Evolutionary conservation across 495 filamentous ascomycete genomes (phyloP).

Genomic region (Tuber microsphaerosporum): DNA sequence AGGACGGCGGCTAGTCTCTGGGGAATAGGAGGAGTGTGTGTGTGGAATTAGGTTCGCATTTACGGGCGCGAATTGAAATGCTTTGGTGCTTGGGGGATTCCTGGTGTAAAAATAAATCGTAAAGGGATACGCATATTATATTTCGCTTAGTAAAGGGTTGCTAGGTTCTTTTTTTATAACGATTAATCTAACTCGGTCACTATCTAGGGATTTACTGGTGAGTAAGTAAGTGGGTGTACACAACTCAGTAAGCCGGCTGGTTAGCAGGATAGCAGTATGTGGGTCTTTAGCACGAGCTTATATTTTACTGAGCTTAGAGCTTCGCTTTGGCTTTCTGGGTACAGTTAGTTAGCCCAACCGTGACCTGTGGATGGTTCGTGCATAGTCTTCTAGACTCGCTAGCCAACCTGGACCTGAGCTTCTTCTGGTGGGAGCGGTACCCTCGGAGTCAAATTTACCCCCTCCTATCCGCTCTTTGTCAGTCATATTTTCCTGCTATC

Average conservation of each 20-base stretch:
- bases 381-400: neutral
- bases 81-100: neutral
- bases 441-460: neutral
- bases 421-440: neutral
- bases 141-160: neutral
- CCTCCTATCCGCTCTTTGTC: neutral
- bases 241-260: neutral
- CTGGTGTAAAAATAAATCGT: no score
- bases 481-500: neutral
- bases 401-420: neutral
- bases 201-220: neutral
- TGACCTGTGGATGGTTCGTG: neutral
- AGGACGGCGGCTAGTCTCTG: neutral
- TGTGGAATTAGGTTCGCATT: neutral
- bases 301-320: neutral
- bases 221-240: neutral
- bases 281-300: neutral
- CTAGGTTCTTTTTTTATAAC: neutral
- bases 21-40: neutral
- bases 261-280: neutral
- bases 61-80: neutral
- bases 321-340: neutral
- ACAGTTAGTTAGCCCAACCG: neutral
- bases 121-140: neutral
- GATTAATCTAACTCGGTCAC: neutral